Evolutionary conservation across 768 basidiomycete genomes (phyloP).

Genomic region (Strobilomyces dryophilus): DNA sequence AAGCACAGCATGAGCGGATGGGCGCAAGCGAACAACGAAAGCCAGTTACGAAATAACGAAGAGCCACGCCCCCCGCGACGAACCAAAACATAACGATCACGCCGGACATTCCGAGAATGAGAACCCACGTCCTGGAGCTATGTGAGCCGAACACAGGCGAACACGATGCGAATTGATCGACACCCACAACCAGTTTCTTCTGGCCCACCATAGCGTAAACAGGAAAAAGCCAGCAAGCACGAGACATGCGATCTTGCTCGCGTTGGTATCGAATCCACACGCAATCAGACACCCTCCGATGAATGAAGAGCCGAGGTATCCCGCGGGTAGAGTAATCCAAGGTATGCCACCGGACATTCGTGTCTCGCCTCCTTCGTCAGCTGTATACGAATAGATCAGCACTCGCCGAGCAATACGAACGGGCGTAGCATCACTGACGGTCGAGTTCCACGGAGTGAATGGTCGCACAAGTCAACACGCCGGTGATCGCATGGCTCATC

Average conservation of each 20-base stretch:
- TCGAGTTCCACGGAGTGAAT: slow-evolving; percentile 86
- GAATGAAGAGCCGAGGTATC: slow-evolving; percentile 80
- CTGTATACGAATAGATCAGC: slow-evolving; percentile 33
- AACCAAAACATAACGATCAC: slow-evolving; percentile 85
- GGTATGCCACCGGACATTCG: slow-evolving; percentile 82
- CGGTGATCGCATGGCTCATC: slow-evolving; percentile 86
- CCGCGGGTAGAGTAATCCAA: slow-evolving; percentile 80
- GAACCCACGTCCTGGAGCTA: slow-evolving; percentile 60
- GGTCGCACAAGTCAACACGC: slow-evolving; percentile 78
- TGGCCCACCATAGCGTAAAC: slow-evolving; percentile 86
- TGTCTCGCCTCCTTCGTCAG: slow-evolving; percentile 86
- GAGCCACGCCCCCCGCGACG: slow-evolving; percentile 64
- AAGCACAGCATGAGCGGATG: not conserved
- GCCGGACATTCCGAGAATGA: slow-evolving; percentile 76
- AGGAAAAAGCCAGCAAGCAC: slow-evolving; percentile 83
- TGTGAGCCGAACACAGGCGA: not conserved
- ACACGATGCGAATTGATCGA: not conserved
- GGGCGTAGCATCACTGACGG: slow-evolving; percentile 46
- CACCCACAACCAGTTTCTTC: slow-evolving; percentile 66
- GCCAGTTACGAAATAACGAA: slow-evolving; percentile 68
- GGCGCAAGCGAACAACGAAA: not conserved
- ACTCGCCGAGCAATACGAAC: slow-evolving; percentile 3
- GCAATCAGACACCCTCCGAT: slow-evolving; percentile 86
- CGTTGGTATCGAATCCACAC: slow-evolving; percentile 85
- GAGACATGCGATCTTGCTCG: slow-evolving; percentile 79